Percentiles rank a stretch among this genome's conserved stretches.
Conservation (phyloP, 768 basidiomycete species). For the Termitomyces sp. region DNA sequence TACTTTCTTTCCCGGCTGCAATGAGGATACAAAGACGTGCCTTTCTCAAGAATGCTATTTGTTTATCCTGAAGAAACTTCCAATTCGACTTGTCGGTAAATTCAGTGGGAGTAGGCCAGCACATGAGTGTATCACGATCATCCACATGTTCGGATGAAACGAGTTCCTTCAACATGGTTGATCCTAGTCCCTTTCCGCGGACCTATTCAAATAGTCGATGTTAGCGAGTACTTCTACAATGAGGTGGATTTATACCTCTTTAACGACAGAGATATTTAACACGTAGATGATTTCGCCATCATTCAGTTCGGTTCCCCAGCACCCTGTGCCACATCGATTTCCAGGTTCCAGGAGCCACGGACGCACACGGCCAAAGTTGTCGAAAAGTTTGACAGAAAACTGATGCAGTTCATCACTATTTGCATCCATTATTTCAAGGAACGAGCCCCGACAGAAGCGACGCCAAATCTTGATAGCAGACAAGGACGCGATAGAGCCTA, state of each 20-base stretch:
- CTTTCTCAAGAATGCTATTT: slow-evolving; percentile 12
- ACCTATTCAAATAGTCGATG: slow-evolving; percentile 3
- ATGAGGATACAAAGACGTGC: neutral
- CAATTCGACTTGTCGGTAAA: slow-evolving; percentile 1
- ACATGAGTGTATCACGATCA: slow-evolving; percentile 15
- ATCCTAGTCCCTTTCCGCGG: slow-evolving; percentile 18
- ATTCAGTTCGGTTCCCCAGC: slow-evolving; percentile 28
- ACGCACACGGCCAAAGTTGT: slow-evolving; percentile 24
- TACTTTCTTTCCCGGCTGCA: no score
- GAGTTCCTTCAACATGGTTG: slow-evolving; percentile 18
- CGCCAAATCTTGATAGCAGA: slow-evolving; percentile 9
- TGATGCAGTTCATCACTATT: slow-evolving; percentile 27
- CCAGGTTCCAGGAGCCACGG: slow-evolving; percentile 23
- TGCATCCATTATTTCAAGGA: slow-evolving; percentile 25
- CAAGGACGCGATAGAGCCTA: slow-evolving; percentile 5
- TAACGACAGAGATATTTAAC: slow-evolving; percentile 20
- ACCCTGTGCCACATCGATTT: slow-evolving; percentile 28
- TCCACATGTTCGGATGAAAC: slow-evolving; percentile 16
- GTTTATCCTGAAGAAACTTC: neutral
- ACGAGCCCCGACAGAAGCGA: slow-evolving; percentile 8
- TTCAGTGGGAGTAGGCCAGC: slow-evolving; percentile 22
- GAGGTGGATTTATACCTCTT: slow-evolving; percentile 17
- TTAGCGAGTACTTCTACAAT: neutral
- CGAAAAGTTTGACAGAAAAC: slow-evolving; percentile 27
- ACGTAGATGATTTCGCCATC: slow-evolving; percentile 26